Evolutionary conservation across 2,329 filamentous ascomycete genomes (phyloP), one percentile per base, ranked within the genome.

Genomic region (Hymenoscyphus fructigenus): DNA sequence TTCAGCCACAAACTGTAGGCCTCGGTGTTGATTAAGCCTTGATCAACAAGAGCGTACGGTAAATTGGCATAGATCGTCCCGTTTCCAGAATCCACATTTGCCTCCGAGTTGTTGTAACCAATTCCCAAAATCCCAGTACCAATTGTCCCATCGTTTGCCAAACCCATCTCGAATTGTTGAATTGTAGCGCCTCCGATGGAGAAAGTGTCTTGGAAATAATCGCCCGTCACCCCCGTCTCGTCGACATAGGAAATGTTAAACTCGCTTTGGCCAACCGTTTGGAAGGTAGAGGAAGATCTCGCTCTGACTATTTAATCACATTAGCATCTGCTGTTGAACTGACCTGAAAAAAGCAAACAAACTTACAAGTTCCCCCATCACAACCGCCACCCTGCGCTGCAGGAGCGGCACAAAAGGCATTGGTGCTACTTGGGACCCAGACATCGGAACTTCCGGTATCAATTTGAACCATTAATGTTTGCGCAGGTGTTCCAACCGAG

Each of bases 371-470:
- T 32, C 76, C 75, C 64, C 76, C 79, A 15, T 75, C 65, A 72
- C 83, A 85, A 14, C 82, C 78, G 78, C 76, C 38, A 66, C 66
- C 1, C 41, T 66, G 67, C 26, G 67, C 1, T 81, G 76, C 15
- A 64, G 59, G 17, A 20, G 32, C 29, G 64, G 44, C 65, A 60
- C 73, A 75, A 20, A 74, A 38, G 0, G 5, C 62, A 59, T 65
- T 70, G 74, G 55, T 76, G 75, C 67, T 84, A 77, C 53, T 64
- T 17, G 74, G 73, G 5, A 88, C 78, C 85, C 86, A 89, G 3
- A 85, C 82, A 72, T 89, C 87, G 68, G 83, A 86, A 74, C 84
- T 87, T 32, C 86, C 87, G 2, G 86, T 89, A 75, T 89, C 86
- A 67, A 88, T 80, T 61, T 85, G 79, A 70, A 89, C 78, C 61